phyloP scores from a whole-genome alignment of 108 stramenopile genomes.

The Nitzschia sp. region DNA sequence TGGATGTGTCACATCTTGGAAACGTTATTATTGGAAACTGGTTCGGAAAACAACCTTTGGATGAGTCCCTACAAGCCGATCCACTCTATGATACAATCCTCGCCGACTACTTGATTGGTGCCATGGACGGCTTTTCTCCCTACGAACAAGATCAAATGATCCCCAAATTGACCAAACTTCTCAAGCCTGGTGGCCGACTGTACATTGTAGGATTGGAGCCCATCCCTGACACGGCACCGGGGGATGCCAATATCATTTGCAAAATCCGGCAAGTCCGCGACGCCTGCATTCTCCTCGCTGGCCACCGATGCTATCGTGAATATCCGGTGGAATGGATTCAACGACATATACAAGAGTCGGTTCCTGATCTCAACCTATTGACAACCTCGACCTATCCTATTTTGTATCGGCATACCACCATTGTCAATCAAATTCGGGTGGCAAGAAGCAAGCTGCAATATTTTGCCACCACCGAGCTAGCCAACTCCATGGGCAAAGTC shows the following conservation, averaged over 20 bases:
- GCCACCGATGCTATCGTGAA: slow-evolving; percentile 93
- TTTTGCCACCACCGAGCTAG: slow-evolving; percentile 62
- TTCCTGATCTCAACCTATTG: slow-evolving; percentile 48
- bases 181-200: slow-evolving; percentile 86
- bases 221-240: slow-evolving; percentile 67
- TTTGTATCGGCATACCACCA: slow-evolving; percentile 75
- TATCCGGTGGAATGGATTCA: slow-evolving; percentile 94
- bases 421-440: slow-evolving; percentile 90
- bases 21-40: slow-evolving; percentile 90
- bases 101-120: slow-evolving; percentile 94
- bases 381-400: slow-evolving; percentile 79
- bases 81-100: slow-evolving; percentile 76
- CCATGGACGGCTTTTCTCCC: slow-evolving; percentile 95
- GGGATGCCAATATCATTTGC: slow-evolving; percentile 78
- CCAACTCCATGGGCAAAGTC: slow-evolving; percentile 56
- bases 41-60: slow-evolving; percentile 34
- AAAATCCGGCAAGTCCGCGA: slow-evolving; percentile 86
- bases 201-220: slow-evolving; percentile 93
- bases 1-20: slow-evolving; percentile 54
- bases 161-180: slow-evolving; percentile 63
- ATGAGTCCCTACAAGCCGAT: slow-evolving; percentile 23
- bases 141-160: slow-evolving; percentile 92
- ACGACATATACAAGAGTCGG: slow-evolving; percentile 56
- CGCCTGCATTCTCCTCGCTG: slow-evolving; percentile 91
- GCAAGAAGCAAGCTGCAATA: slow-evolving; percentile 77